phyloP scores from a whole-genome alignment of 2,329 filamentous ascomycete genomes.

The Ophiostoma angusticollis region DNA sequence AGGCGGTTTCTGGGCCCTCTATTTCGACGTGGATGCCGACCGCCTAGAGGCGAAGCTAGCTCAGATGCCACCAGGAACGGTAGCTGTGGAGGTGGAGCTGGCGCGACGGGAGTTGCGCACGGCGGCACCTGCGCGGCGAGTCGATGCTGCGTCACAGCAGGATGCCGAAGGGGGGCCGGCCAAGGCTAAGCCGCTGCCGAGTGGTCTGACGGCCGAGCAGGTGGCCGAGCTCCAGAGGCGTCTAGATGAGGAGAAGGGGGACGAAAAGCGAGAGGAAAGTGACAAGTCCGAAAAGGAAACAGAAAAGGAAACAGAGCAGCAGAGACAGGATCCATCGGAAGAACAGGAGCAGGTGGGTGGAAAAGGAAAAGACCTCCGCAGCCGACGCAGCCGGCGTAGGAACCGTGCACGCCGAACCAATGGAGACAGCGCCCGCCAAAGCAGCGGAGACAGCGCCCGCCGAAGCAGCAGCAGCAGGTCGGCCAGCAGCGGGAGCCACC shows the following conservation, averaged over 20 bases:
- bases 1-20: slow-evolving; percentile 32
- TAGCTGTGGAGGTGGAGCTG: slow-evolving; percentile 43
- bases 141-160: too few species aligned
- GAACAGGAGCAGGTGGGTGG: background rate
- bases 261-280: background rate
- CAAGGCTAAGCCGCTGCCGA: background rate
- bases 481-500: too few species aligned
- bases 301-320: background rate
- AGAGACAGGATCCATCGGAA: too few species aligned
- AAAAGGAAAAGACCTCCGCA: background rate
- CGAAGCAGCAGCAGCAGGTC: background rate
- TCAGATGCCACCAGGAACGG: slow-evolving; percentile 24
- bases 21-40: slow-evolving; percentile 35
- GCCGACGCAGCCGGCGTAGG: slow-evolving; percentile 1
- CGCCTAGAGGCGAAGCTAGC: slow-evolving; percentile 30
- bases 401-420: slow-evolving; percentile 1
- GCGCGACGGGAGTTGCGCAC: slow-evolving; percentile 34
- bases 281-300: background rate
- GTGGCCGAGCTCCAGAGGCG: slow-evolving; percentile 2
- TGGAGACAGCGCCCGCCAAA: background rate
- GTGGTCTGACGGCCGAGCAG: slow-evolving; percentile 3
- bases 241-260: background rate
- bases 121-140: slow-evolving; percentile 1
- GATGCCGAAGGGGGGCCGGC: too few species aligned
- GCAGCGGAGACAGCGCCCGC: background rate